Evolutionary conservation across 345 rosid species (phyloP).

Genomic region (Citrus reticulata): DNA sequence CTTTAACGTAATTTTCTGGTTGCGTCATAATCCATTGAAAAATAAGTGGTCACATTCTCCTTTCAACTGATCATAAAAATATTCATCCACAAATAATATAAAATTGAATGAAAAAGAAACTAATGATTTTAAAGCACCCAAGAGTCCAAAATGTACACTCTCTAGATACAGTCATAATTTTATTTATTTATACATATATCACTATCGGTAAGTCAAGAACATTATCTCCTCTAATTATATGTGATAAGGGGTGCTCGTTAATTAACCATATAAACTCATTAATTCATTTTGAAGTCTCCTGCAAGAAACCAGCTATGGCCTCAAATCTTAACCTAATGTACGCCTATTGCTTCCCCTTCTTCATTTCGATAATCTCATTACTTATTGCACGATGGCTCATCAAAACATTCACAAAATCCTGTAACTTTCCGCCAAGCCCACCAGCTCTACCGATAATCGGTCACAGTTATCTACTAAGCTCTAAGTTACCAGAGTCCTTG

Average conservation of each 20-base stretch:
- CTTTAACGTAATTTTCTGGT: no score
- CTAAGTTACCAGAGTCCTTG: conserved; percentile 45
- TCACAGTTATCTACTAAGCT: conserved; percentile 42
- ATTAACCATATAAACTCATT: background rate
- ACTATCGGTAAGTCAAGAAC: no score
- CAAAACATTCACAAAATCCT: background rate
- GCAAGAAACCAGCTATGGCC: background rate
- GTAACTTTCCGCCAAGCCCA: conserved; percentile 37
- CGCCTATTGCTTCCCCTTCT: conserved; percentile 5
- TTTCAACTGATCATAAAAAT: no score
- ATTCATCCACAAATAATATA: no score
- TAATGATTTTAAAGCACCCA: no score
- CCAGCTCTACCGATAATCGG: conserved; percentile 43
- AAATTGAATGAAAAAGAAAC: no score
- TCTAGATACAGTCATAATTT: no score
- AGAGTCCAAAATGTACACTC: no score
- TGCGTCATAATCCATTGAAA: no score
- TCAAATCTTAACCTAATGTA: background rate
- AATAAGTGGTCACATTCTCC: no score
- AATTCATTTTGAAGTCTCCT: background rate
- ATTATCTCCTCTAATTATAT: background rate
- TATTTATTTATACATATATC: no score
- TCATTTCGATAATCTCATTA: conserved; percentile 1
- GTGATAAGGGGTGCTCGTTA: background rate
- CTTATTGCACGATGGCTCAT: conserved; percentile 7